Evolutionary conservation across 1,284 basidiomycete genomes (phyloP).

Genomic region (Leccinum subrobustum): DNA sequence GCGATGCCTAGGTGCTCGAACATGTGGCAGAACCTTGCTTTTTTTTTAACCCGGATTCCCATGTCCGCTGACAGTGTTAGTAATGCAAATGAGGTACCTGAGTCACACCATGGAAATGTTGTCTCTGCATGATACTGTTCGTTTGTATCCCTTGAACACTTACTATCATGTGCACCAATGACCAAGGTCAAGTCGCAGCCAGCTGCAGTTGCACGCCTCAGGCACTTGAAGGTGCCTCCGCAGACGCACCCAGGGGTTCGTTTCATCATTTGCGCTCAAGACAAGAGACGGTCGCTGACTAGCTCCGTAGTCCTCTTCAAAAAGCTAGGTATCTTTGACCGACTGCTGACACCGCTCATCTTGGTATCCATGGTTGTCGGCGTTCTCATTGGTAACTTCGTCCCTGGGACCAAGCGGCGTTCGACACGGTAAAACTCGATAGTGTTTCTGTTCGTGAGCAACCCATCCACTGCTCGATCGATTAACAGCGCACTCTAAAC

Average conservation of each 20-base stretch:
- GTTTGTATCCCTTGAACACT: neutral
- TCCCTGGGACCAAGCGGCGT: slow-evolving; percentile 47
- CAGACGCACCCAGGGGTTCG: slow-evolving; percentile 4
- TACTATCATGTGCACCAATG: neutral
- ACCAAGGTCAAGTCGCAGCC: neutral
- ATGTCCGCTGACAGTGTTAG: too few species aligned
- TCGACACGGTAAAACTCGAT: slow-evolving; percentile 51
- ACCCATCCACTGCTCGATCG: slow-evolving; percentile 9
- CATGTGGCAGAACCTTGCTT: too few species aligned
- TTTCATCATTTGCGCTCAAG: too few species aligned
- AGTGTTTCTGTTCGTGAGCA: slow-evolving; percentile 63
- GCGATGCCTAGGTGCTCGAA: too few species aligned
- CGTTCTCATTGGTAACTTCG: slow-evolving; percentile 72
- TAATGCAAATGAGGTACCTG: too few species aligned
- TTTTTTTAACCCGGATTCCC: too few species aligned
- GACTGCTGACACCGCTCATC: slow-evolving; percentile 71
- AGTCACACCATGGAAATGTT: too few species aligned
- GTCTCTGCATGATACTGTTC: too few species aligned
- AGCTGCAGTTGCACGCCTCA: neutral
- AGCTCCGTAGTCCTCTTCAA: slow-evolving; percentile 40
- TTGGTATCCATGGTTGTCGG: slow-evolving; percentile 79
- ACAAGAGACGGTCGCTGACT: neutral
- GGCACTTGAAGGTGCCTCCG: neutral
- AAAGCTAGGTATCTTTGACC: slow-evolving; percentile 56
- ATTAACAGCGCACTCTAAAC: neutral